A percentile compares a stretch with the other conserved stretches of the same genome.
Conservation (phyloP, 805 yeast genomes). For the Pichia insulana region DNA sequence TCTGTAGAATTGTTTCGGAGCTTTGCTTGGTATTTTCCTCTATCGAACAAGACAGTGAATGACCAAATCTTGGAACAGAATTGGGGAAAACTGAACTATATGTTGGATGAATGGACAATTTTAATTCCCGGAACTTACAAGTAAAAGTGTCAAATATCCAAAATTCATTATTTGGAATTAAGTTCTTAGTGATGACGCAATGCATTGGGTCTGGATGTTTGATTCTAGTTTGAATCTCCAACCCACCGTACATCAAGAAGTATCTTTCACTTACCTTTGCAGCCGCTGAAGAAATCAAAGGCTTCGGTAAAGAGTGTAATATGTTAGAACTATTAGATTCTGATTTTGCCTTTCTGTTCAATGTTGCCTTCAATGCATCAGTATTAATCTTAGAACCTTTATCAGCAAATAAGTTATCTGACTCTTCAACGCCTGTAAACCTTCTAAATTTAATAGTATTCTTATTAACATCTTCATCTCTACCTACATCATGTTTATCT, state of each 20-base stretch:
- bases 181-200: slow-evolving; percentile 28
- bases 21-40: slow-evolving; percentile 21
- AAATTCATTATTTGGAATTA: slow-evolving; percentile 36
- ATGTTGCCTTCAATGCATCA: slow-evolving; percentile 14
- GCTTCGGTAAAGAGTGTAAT: slow-evolving; percentile 33
- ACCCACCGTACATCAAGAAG: slow-evolving; percentile 64
- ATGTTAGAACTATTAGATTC: slow-evolving; percentile 10
- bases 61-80: slow-evolving; percentile 29
- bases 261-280: slow-evolving; percentile 47
- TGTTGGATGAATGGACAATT: slow-evolving; percentile 26
- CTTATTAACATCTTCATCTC: neutral
- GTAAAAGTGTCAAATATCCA: slow-evolving; percentile 51
- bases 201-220: slow-evolving; percentile 25
- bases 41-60: slow-evolving; percentile 16
- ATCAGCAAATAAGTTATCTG: slow-evolving; percentile 6
- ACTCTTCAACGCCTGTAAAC: neutral
- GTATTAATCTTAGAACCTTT: slow-evolving; percentile 4
- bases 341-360: slow-evolving; percentile 11
- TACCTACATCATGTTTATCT: neutral
- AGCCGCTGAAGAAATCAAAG: slow-evolving; percentile 40
- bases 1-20: neutral
- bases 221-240: slow-evolving; percentile 34
- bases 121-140: slow-evolving; percentile 40
- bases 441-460: neutral
- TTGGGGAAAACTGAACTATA: slow-evolving; percentile 19